These are phyloP conservation scores for Scutellaria barbata DNA, from an alignment of 257 asterid genomes.

Conservation along the genomic window DNA sequence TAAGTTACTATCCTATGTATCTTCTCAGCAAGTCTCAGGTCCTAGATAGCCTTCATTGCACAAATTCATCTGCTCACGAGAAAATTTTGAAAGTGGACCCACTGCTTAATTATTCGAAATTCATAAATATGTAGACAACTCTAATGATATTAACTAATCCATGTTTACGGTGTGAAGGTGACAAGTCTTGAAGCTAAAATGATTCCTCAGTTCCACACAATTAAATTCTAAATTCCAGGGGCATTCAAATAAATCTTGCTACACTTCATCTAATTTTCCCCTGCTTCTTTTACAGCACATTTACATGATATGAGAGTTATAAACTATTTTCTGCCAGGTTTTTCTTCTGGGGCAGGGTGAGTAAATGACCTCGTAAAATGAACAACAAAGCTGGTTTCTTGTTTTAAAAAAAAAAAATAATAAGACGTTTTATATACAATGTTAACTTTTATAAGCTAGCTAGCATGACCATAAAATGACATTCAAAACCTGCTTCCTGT, in stretches of 20 bases:
- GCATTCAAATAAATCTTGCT: background rate
- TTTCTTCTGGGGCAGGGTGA: background rate
- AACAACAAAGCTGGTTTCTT: background rate
- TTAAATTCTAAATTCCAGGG: background rate
- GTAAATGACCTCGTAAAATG: too few relatives aligned
- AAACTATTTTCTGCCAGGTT: background rate
- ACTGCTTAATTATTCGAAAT: background rate
- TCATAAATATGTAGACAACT: background rate
- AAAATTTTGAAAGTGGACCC: background rate
- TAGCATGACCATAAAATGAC: constrained; percentile 21
- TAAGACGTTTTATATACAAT: constrained; percentile 39
- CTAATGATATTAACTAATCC: background rate
- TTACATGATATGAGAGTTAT: background rate
- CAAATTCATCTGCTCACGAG: background rate
- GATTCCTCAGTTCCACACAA: background rate
- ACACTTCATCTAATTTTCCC: background rate
- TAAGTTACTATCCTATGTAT: constrained; percentile 49
- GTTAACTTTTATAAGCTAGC: constrained; percentile 38
- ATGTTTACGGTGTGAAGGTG: background rate
- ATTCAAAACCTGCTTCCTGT: constrained; percentile 29
- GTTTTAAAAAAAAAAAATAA: background rate
- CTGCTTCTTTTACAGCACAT: background rate
- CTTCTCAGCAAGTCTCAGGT: constrained; percentile 68
- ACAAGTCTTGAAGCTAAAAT: background rate
- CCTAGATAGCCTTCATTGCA: constrained; percentile 48